Conservation (phyloP, 352 stramenopile species). For the Globisporangium emineosum region DNA sequence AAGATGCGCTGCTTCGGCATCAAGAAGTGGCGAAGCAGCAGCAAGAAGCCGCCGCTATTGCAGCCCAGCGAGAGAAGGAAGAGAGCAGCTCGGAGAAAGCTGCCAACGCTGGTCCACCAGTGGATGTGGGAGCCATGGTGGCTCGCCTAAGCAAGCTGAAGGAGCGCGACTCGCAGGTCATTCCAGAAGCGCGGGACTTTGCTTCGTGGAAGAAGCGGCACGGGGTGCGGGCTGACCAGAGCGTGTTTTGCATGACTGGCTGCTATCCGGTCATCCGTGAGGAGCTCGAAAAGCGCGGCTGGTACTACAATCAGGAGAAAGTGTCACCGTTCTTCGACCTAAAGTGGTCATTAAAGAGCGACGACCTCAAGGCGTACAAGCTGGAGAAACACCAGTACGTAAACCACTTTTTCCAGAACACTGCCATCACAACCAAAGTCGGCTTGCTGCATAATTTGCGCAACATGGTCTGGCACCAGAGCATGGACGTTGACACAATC, state of each 20-base stretch:
- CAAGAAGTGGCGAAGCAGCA: conserved; percentile 48
- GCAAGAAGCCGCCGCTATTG: conserved; percentile 36
- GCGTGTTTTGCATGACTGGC: conserved; percentile 90
- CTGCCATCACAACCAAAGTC: conserved; percentile 91
- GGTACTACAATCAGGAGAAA: conserved; percentile 85
- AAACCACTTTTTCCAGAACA: conserved; percentile 91
- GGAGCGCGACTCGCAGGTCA: conserved; percentile 56
- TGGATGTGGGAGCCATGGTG: conserved; percentile 71
- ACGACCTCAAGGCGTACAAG: conserved; percentile 76
- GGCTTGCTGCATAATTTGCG: conserved; percentile 86
- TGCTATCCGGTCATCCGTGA: conserved; percentile 92
- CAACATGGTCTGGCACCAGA: conserved; percentile 76
- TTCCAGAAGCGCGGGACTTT: conserved; percentile 79
- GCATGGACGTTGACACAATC: conserved; percentile 72
- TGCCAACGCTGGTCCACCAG: conserved; percentile 17
- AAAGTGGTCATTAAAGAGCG: conserved; percentile 90
- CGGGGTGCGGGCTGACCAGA: conserved; percentile 63
- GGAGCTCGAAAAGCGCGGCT: conserved; percentile 85
- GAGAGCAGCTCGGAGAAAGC: conserved; percentile 23
- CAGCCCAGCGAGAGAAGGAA: conserved; percentile 29
- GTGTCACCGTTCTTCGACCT: conserved; percentile 88
- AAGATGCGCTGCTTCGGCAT: conserved; percentile 49
- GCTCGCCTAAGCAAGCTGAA: conserved; percentile 74
- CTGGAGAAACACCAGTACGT: conserved; percentile 86
- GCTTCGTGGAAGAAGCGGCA: conserved; percentile 89